phyloP scores from a whole-genome alignment of 768 basidiomycete genomes.

The Dentipellis sp. region DNA sequence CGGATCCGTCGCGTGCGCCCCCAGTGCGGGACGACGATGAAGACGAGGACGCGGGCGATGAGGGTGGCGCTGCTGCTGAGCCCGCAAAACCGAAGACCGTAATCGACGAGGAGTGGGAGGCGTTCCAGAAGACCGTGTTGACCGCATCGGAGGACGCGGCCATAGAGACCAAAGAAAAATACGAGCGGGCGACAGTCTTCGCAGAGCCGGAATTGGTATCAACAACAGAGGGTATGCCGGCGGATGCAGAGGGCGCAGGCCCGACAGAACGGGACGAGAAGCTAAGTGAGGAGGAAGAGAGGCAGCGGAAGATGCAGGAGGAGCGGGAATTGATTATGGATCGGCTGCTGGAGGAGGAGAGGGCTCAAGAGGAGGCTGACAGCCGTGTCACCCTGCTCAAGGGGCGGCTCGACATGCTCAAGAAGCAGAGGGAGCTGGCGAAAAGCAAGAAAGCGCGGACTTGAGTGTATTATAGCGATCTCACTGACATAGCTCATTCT shows the following conservation, averaged over 20 bases:
- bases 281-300: conserved; percentile 35
- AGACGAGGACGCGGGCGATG: conserved; percentile 21
- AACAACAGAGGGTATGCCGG: conserved; percentile 40
- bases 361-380: conserved; percentile 83
- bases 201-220: conserved; percentile 56
- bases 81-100: conserved; percentile 19
- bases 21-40: conserved; percentile 30
- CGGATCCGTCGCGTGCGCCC: conserved; percentile 54
- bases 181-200: conserved; percentile 59
- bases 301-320: conserved; percentile 50
- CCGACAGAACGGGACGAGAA: conserved; percentile 20
- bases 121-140: conserved; percentile 59
- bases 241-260: conserved; percentile 18
- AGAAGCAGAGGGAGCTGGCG: conserved; percentile 30
- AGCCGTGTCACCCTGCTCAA: conserved; percentile 61
- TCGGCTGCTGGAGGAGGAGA: conserved; percentile 74
- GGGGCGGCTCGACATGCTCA: conserved; percentile 51
- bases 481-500: too few species aligned
- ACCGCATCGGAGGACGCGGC: conserved; percentile 16
- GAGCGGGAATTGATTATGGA: conserved; percentile 83
- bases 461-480: background rate
- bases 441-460: conserved; percentile 12
- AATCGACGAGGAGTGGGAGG: conserved; percentile 66
- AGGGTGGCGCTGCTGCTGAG: conserved; percentile 10
- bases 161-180: conserved; percentile 33